Evolutionary conservation across 208 protist genomes (phyloP).

Genomic region (Trypanosoma platydactyli): DNA sequence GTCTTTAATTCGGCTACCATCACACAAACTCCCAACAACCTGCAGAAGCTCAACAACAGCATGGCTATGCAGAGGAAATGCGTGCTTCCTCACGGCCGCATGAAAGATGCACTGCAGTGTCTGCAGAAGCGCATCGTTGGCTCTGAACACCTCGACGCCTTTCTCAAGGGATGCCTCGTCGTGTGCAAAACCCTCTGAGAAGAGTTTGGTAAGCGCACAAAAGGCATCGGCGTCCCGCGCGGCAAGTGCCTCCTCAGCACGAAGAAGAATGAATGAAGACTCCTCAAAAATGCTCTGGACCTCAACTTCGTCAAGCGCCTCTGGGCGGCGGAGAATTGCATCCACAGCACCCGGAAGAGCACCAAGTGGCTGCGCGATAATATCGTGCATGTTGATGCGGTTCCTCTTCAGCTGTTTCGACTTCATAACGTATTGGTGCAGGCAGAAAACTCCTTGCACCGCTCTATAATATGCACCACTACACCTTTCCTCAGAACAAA

Average conservation of each 20-base stretch:
- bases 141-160: conserved; percentile 65
- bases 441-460: background rate
- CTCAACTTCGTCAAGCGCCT: conserved; percentile 78
- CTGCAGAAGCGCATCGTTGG: conserved; percentile 65
- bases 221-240: conserved; percentile 69
- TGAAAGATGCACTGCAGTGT: conserved; percentile 68
- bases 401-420: conserved; percentile 74
- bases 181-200: conserved; percentile 80
- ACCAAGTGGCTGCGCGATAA: conserved; percentile 75
- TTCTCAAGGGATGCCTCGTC: conserved; percentile 70
- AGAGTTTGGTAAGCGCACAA: conserved; percentile 75
- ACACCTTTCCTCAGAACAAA: too few species aligned
- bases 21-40: conserved; percentile 78
- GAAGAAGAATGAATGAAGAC: conserved; percentile 74
- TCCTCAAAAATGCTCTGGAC: conserved; percentile 80
- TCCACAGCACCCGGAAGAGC: conserved; percentile 76
- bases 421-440: conserved; percentile 34
- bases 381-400: conserved; percentile 91
- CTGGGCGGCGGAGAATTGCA: conserved; percentile 75
- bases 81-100: conserved; percentile 55
- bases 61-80: conserved; percentile 59
- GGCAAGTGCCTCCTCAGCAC: conserved; percentile 81
- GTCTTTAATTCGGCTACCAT: conserved; percentile 80
- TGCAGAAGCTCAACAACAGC: conserved; percentile 81
- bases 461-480: background rate